A percentile compares a stretch with the other conserved stretches of the same genome.
phyloP scores from a whole-genome alignment of 2,329 filamentous ascomycete species.

The Clathrospora elynae region DNA sequence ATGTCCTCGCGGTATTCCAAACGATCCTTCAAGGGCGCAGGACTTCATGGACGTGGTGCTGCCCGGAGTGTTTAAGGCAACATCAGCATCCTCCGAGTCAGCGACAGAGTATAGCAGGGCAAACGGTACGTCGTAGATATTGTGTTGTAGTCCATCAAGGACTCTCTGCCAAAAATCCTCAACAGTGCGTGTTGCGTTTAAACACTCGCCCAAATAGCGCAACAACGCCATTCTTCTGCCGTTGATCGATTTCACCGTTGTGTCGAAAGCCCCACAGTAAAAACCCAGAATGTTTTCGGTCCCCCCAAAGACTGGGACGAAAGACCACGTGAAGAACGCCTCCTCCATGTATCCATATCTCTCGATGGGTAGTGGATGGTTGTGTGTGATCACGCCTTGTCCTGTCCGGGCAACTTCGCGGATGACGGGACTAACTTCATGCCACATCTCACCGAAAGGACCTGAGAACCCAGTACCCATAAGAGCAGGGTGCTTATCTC shows the following conservation, averaged over 20 bases:
- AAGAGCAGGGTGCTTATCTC: slow-evolving; percentile 38
- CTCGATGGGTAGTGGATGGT: slow-evolving; percentile 38
- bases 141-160: slow-evolving; percentile 55
- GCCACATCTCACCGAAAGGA: slow-evolving; percentile 49
- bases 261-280: slow-evolving; percentile 45
- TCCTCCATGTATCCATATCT: slow-evolving; percentile 39
- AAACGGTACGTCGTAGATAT: slow-evolving; percentile 41
- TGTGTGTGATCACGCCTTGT: slow-evolving; percentile 33
- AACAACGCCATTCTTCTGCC: slow-evolving; percentile 49
- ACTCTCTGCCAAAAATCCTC: slow-evolving; percentile 57
- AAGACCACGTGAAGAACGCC: slow-evolving; percentile 53
- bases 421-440: slow-evolving; percentile 43
- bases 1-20: slow-evolving; percentile 41
- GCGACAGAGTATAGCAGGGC: slow-evolving; percentile 41
- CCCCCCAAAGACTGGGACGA: slow-evolving; percentile 49
- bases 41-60: slow-evolving; percentile 35
- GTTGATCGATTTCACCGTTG: slow-evolving; percentile 47
- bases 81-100: slow-evolving; percentile 35
- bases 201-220: slow-evolving; percentile 46
- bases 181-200: slow-evolving; percentile 36
- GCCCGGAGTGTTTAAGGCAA: slow-evolving; percentile 33
- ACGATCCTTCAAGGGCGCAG: slow-evolving; percentile 41
- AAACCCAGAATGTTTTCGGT: slow-evolving; percentile 42
- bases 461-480: slow-evolving; percentile 43
- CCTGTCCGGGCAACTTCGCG: slow-evolving; percentile 39